phyloP scores from a whole-genome alignment of 1,139 yeast genomes.

The Hanseniaspora uvarum region DNA sequence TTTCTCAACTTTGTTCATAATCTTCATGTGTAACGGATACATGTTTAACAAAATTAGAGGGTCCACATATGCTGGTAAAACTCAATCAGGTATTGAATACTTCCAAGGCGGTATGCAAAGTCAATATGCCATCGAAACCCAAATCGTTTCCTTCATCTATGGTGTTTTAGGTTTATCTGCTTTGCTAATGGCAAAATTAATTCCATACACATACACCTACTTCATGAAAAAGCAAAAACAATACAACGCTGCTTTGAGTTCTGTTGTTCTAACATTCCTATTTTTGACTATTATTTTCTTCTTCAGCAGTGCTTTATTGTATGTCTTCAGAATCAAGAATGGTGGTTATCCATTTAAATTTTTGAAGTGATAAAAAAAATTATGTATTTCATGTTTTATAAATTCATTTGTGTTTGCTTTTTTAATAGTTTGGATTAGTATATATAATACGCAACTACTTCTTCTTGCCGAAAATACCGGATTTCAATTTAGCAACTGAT shows the following conservation, averaged over 20 bases:
- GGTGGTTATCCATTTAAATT: constrained; percentile 50
- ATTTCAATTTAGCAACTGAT: constrained; percentile 34
- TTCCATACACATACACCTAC: constrained; percentile 38
- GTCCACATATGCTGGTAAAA: constrained; percentile 56
- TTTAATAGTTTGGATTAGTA: not conserved
- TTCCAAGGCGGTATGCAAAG: constrained; percentile 51
- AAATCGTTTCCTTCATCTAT: constrained; percentile 54
- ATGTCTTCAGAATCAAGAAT: constrained; percentile 49
- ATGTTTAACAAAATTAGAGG: constrained; percentile 86
- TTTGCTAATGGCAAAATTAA: constrained; percentile 41
- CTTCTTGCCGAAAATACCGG: constrained; percentile 32
- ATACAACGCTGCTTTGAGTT: constrained; percentile 32
- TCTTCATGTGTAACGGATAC: constrained; percentile 76
- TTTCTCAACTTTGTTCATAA: constrained; percentile 44
- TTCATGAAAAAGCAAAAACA: constrained; percentile 21
- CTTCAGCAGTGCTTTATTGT: constrained; percentile 45
- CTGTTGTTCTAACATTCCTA: constrained; percentile 37
- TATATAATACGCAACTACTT: constrained; percentile 17
- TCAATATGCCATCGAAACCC: constrained; percentile 80
- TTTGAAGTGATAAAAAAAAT: constrained; percentile 24
- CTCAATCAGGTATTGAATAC: constrained; percentile 51
- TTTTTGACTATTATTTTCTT: constrained; percentile 38
- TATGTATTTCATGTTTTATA: not conserved
- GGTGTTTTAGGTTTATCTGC: constrained; percentile 45
- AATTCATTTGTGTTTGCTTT: not conserved